Base-by-base conservation (phyloP, 2,329 filamentous ascomycete species). In the Fusarium marasasianum region DNA sequence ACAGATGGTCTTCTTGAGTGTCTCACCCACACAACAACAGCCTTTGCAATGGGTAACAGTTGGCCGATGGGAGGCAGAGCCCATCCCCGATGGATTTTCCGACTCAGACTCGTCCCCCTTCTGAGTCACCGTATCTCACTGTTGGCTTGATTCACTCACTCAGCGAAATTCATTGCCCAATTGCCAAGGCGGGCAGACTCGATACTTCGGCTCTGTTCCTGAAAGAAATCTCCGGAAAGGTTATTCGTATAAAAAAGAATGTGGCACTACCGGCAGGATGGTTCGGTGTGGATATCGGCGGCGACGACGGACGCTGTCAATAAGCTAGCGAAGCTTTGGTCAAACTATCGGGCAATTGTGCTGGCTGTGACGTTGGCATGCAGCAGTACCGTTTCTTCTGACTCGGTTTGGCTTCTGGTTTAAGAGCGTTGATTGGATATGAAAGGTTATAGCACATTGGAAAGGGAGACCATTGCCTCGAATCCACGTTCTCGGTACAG, bases 201-300 rank as follows among this genome's bases (percentile, higher is more conserved):
- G 37, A 75, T 24, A 54, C 31, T 69, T 73, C 59, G 53, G 68
- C 33, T 50, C 43, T 63, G 72, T 74, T 72, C 56, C 63, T 72
- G 63, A 53, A 62, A 69, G 58, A 72, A 72, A 66, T 75, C 72
- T 73, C 69, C 68, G 72, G 53, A 29, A 65, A 50, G 59, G 72
- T 75, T 74, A 69, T 75, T 66, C 69, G 60, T 69, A 73, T 75
- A 56, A 29, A 60, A 59, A 38, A 53, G 33, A 63, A 70, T 70
- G 69, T 57, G 69, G 60, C 58, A 53, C 72, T 63, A 69, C 75
- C 75, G 72, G 63, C 66, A 66, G 72, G 59, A 63, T 62, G 75
- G 75, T 77, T 77, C 74, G 57, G n/a, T 51, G 75, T 77, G 73
- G 75, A 43, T 69, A 71, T 75, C 50, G 54, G 43, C 62, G 51